A percentile compares a stretch with the other conserved stretches of the same genome.
Evolutionary conservation across 2,329 filamentous ascomycete species (phyloP).

Genomic region (Alternaria brassicicola): DNA sequence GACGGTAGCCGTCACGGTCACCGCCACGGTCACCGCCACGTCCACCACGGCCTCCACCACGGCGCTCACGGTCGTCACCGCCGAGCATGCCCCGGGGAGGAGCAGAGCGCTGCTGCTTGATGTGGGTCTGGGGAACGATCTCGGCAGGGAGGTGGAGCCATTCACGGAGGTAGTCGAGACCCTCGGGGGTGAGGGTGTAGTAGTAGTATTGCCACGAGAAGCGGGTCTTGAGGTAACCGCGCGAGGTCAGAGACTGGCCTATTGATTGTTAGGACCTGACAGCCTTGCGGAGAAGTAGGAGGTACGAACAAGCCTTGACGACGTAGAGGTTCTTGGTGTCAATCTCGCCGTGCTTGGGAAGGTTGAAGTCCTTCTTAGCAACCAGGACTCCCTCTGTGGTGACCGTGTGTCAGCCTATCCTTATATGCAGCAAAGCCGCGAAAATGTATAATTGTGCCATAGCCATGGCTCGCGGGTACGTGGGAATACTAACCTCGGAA

Average conservation of each 20-base stretch:
- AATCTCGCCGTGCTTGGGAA: conserved; percentile 95
- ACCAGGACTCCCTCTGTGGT: conserved; percentile 79
- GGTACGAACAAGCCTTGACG: conserved; percentile 80
- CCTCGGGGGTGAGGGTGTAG: conserved; percentile 99
- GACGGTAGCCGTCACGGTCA: conserved; percentile 82
- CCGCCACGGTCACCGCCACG: conserved; percentile 67
- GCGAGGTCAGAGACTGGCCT: conserved; percentile 92
- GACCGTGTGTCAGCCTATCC: conserved; percentile 53
- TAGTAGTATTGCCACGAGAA: conserved; percentile 84
- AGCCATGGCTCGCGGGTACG: conserved; percentile 43
- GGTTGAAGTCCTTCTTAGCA: conserved; percentile 99
- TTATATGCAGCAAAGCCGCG: conserved; percentile 44
- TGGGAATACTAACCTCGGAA: conserved; percentile 50
- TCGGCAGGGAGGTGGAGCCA: conserved; percentile 99
- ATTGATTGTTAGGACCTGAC: conserved; percentile 19
- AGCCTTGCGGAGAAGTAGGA: not conserved
- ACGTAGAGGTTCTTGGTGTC: conserved; percentile 99
- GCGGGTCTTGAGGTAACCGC: conserved; percentile 99
- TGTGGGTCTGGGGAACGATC: conserved; percentile 99
- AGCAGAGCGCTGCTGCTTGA: conserved; percentile 99
- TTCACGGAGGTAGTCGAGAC: conserved; percentile 99
- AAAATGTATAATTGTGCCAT: conserved; percentile 46
- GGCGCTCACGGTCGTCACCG: conserved; percentile 77
- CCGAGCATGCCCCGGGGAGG: conserved; percentile 98
- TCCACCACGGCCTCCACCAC: conserved; percentile 70